A percentile compares a stretch with the other conserved stretches of the same genome.
Evolutionary conservation across 2,329 filamentous ascomycete genomes (phyloP).

Genomic region (Fusarium nanum): DNA sequence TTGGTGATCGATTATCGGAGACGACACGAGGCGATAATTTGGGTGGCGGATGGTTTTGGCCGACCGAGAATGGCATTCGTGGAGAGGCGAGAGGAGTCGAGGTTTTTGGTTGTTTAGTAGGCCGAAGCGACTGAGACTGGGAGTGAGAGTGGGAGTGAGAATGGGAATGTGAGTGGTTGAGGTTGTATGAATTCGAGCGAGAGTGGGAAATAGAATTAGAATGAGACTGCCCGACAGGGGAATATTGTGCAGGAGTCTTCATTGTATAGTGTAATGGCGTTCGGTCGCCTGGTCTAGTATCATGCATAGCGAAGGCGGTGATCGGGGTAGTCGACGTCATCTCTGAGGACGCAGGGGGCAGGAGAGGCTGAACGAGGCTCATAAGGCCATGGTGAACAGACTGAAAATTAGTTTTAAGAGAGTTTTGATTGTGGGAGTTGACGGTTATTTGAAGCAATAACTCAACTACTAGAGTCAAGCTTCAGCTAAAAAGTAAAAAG

Average conservation of each 20-base stretch:
- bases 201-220: conserved; percentile 42
- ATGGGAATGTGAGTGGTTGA: conserved; percentile 54
- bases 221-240: conserved; percentile 49
- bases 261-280: conserved; percentile 58
- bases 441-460: conserved; percentile 25
- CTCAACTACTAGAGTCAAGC: neutral
- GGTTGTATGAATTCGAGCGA: conserved; percentile 54
- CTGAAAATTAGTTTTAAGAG: conserved; percentile 18
- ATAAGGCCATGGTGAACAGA: conserved; percentile 39
- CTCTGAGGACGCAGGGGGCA: conserved; percentile 34
- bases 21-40: conserved; percentile 58
- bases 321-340: conserved; percentile 45
- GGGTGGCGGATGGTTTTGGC: conserved; percentile 66
- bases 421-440: neutral
- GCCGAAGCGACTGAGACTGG: conserved; percentile 53
- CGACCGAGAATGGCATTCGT: conserved; percentile 63
- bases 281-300: conserved; percentile 51
- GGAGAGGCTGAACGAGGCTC: conserved; percentile 31
- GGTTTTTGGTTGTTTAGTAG: conserved; percentile 54
- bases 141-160: conserved; percentile 55
- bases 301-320: conserved; percentile 48
- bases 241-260: conserved; percentile 58
- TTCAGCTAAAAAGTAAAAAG: conserved; percentile 13
- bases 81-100: conserved; percentile 66
- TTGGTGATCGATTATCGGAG: conserved; percentile 63